Conservation (phyloP, 192 early-diverging fungal species). For the Coemansia sp. region DNA sequence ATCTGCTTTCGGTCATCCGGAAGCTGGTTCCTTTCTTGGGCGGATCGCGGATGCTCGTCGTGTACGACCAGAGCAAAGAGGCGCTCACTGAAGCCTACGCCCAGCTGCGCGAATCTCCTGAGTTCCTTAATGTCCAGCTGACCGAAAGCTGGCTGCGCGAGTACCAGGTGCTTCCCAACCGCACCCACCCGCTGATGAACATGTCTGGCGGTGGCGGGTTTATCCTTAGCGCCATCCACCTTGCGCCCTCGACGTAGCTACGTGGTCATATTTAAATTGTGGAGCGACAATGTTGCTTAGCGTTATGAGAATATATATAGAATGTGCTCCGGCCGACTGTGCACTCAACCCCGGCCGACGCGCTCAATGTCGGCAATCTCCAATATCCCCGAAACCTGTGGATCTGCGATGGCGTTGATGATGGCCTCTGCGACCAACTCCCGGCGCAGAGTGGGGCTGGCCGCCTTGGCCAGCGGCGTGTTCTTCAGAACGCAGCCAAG, state of each 20-base stretch:
- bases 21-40: conserved; percentile 67
- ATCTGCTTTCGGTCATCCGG: conserved; percentile 67
- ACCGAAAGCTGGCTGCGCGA: conserved; percentile 90
- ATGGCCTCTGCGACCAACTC: conserved; percentile 42
- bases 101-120: conserved; percentile 62
- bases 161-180: conserved; percentile 76
- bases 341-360: conserved; percentile 5
- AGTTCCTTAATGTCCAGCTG: conserved; percentile 77
- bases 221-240: conserved; percentile 61
- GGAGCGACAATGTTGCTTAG: no score
- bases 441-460: conserved; percentile 32
- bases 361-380: conserved; percentile 38
- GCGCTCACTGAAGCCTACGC: conserved; percentile 58
- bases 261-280: no score
- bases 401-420: conserved; percentile 26
- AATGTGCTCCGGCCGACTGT: background rate
- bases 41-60: conserved; percentile 80
- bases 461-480: conserved; percentile 42
- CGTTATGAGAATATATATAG: background rate
- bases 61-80: conserved; percentile 72
- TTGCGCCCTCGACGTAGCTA: no score
- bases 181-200: conserved; percentile 78
- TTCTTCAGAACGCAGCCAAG: conserved; percentile 26
- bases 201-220: conserved; percentile 70
- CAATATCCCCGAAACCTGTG: conserved; percentile 26